Evolutionary conservation across 768 basidiomycete species (phyloP), one percentile per base, ranked within the genome.

Genomic region (Termitomyces sp.): DNA sequence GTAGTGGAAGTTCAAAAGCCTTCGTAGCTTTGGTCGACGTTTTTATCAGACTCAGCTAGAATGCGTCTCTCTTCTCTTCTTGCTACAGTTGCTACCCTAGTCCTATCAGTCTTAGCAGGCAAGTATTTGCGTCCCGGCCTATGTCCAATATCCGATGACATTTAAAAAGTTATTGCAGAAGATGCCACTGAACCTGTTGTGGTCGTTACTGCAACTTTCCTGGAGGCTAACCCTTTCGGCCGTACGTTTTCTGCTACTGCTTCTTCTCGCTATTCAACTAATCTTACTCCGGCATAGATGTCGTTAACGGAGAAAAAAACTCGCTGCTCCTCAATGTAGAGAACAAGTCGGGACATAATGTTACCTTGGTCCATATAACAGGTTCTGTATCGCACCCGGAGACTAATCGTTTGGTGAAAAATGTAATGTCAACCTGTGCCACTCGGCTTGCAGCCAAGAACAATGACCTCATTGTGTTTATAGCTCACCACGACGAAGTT

Each of bases 291-390:
- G 43, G 52, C 62, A n/a, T 66, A 93, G 91, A 92, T 60, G 76
- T 93, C 51, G 85, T 93, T 35, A 94, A 94, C 65, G 91, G 91
- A 59, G 89, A 91, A 77, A 84, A 81, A 68, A 94, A 92, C 69
- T 74, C 80, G 35, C 74, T 94, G 36, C 72, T 73, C 28, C 71
- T 94, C 51, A 71, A 78, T 30, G 77, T 93, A 13, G 90, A 91
- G 72, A 94, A 91, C 73, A 88, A 83, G 70, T 87, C 88, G 12
- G 82, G 82, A 64, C 80, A 79, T 66, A 89, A 92, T 62, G 78
- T 89, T 51, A 90, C 89, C 2, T 74, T 93, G 18, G 69, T 84
- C 60, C 80, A 73, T 64, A 78, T 89, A 59, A 79, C 82, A 55
- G 91, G 88, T 46, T 86, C 89, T 38, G 75, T 93, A 65, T 82